Percentiles rank a stretch among this genome's conserved stretches.
Conservation (phyloP, 2,329 filamentous ascomycete genomes). For the Sporothrix brunneoviolacea region DNA sequence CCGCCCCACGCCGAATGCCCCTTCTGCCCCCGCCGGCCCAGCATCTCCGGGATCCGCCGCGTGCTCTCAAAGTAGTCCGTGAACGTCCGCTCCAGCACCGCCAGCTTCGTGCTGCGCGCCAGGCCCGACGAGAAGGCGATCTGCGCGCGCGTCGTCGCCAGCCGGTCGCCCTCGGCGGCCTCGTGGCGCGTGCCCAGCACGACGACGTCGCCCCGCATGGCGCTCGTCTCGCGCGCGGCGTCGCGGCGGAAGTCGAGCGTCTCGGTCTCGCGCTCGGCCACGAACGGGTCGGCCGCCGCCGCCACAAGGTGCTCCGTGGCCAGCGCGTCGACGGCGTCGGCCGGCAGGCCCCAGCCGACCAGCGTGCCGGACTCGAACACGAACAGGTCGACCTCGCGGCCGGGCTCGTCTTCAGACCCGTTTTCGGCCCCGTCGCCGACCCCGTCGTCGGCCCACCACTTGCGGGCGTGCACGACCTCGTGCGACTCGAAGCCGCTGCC, state of each 20-base stretch:
- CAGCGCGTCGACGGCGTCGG: conserved; percentile 62
- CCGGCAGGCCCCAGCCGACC: conserved; percentile 82
- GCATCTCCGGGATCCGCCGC: conserved; percentile 68
- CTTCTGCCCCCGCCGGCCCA: conserved; percentile 38
- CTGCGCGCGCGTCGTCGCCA: conserved; percentile 71
- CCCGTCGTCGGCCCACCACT: conserved; percentile 31
- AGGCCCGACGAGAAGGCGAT: conserved; percentile 95
- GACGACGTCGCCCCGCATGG: conserved; percentile 84
- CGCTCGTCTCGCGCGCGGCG: conserved; percentile 61
- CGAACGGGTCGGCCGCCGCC: conserved; percentile 69
- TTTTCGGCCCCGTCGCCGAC: too few relatives aligned
- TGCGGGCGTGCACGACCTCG: conserved; percentile 57
- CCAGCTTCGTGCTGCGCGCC: conserved; percentile 86
- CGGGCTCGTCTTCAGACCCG: too few relatives aligned
- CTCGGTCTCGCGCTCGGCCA: conserved; percentile 70
- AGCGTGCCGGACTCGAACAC: conserved; percentile 92
- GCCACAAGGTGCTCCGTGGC: conserved; percentile 66
- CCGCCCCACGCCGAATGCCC: too few relatives aligned
- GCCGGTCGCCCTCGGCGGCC: conserved; percentile 35
- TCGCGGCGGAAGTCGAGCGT: conserved; percentile 84
- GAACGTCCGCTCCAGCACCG: conserved; percentile 78
- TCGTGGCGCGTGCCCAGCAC: conserved; percentile 71
- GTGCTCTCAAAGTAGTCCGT: conserved; percentile 83
- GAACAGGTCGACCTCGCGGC: conserved; percentile 80
- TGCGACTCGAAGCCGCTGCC: conserved; percentile 52